Conservation (phyloP, 2,329 filamentous ascomycete genomes). For the Nigrospora sphaerica region DNA sequence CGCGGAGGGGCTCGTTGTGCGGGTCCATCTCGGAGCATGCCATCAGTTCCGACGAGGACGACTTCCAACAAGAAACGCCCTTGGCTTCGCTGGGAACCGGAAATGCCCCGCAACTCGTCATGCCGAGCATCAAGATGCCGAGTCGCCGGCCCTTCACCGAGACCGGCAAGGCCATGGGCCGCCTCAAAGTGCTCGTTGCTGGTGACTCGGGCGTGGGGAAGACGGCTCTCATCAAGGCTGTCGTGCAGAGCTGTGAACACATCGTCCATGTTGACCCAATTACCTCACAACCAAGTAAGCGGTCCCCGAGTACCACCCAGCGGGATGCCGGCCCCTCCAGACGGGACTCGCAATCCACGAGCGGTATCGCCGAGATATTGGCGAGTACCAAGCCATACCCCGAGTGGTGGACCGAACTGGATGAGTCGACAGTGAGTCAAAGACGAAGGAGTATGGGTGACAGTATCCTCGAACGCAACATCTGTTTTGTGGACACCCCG, state of each 20-base stretch:
- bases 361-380: constrained; percentile 58
- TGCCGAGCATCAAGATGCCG: constrained; percentile 93
- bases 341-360: constrained; percentile 22
- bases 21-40: constrained; percentile 40
- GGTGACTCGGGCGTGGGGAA: constrained; percentile 79
- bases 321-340: constrained; percentile 8
- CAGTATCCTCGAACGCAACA: constrained; percentile 76
- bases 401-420: constrained; percentile 79
- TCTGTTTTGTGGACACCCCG: constrained; percentile 88
- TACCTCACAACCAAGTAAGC: constrained; percentile 18
- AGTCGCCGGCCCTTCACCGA: constrained; percentile 83
- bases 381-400: constrained; percentile 82
- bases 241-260: constrained; percentile 80
- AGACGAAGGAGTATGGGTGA: constrained; percentile 68
- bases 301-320: constrained; percentile 5
- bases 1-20: constrained; percentile 43
- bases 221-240: constrained; percentile 80
- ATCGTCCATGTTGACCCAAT: constrained; percentile 87
- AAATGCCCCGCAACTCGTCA: constrained; percentile 74
- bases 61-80: constrained; percentile 34
- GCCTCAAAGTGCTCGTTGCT: constrained; percentile 81
- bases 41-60: constrained; percentile 36
- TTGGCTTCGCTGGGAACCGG: constrained; percentile 38
- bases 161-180: constrained; percentile 74
- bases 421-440: constrained; percentile 51